Base-by-base conservation (phyloP, 2,329 filamentous ascomycete species). In the Thielaviopsis ethacetica region DNA sequence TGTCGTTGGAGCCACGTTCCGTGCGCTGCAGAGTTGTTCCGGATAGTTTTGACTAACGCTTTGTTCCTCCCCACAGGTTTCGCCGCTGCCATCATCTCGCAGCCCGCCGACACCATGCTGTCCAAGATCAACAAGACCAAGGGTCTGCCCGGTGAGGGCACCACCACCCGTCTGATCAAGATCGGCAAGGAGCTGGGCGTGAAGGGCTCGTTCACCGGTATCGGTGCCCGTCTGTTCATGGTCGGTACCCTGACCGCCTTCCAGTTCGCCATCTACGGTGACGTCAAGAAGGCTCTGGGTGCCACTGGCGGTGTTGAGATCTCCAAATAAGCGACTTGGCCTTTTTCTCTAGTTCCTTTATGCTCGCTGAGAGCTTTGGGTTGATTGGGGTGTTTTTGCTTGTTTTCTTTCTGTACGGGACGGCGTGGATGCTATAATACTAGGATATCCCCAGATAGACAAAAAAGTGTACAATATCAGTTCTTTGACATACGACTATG, bases 61-160 rank as follows among this genome's bases (percentile, higher is more conserved):
- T 17, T 12, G 7, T 34, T 26, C 22, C n/a, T n/a, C 26, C 50
- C 15, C 21, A 17, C 50, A 21, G 56, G 60, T 59, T 89, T 94
- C 76, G 88, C 88, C 68, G 88, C 88, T 67, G 88, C 88, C 70
- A 71, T 91, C 67, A 81, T 94, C 71, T 94, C 88, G 63, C 88
- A 94, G 78, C 88, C 88, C 67, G 88, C 88, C 71, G 88, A 94
- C 73, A 94, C 88, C 70, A 94, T 94, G 88, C 84, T 94, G 64
- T 86, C 82, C 76, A 93, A 91, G 83, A 93, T 94, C 80, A 94
- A 94, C 86, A 93, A 93, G 86, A 88, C 86, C 75, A 84, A 88
- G 79, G 88, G 87, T 75, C 77, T 83, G 62, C 88, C 88, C 65
- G 88, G 88, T 78, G 87, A 94, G 78, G 83, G 88, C 69, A 93